Evolutionary conservation across 169 alveolate species (phyloP).

Genomic region (Plasmodium blacklocki): DNA sequence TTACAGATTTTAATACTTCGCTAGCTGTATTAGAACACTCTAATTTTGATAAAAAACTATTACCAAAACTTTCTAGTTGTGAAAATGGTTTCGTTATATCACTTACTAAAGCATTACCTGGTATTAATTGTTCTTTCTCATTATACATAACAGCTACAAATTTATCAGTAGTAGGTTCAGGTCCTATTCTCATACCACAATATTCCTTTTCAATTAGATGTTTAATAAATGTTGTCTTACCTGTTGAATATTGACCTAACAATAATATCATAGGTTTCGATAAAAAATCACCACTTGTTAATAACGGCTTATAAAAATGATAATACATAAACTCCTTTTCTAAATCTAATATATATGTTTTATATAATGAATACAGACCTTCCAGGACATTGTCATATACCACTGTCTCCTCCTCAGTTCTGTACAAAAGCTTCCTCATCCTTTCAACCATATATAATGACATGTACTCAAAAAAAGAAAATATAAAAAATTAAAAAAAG

Average conservation of each 20-base stretch:
- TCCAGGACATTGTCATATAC: conserved; percentile 69
- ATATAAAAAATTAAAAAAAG: too few species aligned
- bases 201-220: conserved; percentile 82
- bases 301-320: conserved; percentile 80
- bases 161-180: conserved; percentile 90
- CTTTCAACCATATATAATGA: conserved; percentile 1
- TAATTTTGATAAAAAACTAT: conserved; percentile 82
- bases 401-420: conserved; percentile 61
- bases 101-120: conserved; percentile 88
- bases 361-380: conserved; percentile 55
- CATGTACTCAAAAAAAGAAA: not conserved
- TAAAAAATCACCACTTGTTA: conserved; percentile 83
- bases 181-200: conserved; percentile 87
- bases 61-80: conserved; percentile 86
- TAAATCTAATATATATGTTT: conserved; percentile 76
- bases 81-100: conserved; percentile 87
- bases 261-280: conserved; percentile 85
- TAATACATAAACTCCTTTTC: conserved; percentile 76
- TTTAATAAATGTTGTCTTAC: conserved; percentile 84
- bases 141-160: conserved; percentile 86
- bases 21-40: conserved; percentile 80
- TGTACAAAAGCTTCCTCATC: conserved; percentile 48
- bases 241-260: conserved; percentile 86
- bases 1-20: conserved; percentile 77
- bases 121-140: conserved; percentile 79